Evolutionary conservation across 2,329 filamentous ascomycete genomes (phyloP).

Genomic region (Fusarium setosum): DNA sequence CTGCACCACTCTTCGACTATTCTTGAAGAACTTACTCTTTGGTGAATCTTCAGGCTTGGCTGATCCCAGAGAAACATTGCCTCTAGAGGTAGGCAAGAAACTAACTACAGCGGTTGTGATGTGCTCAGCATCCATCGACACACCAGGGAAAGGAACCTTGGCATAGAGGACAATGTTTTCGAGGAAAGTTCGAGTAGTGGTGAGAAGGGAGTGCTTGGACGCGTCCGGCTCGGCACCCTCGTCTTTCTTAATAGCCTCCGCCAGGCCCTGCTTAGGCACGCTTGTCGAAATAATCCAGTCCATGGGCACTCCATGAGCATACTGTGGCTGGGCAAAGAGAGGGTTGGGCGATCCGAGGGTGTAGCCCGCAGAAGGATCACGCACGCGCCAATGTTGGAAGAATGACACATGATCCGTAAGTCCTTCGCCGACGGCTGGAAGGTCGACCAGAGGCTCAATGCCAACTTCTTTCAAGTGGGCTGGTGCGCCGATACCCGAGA

Average conservation of each 20-base stretch:
- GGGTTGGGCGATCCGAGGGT: slow-evolving; percentile 49
- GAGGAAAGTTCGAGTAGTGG: slow-evolving; percentile 33
- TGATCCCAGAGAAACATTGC: slow-evolving; percentile 35
- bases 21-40: slow-evolving; percentile 24
- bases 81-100: slow-evolving; percentile 40
- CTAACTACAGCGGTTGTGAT: slow-evolving; percentile 36
- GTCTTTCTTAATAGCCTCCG: slow-evolving; percentile 47
- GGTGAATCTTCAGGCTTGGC: slow-evolving; percentile 32
- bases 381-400: slow-evolving; percentile 46
- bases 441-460: slow-evolving; percentile 52
- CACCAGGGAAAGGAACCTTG: slow-evolving; percentile 38
- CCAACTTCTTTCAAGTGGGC: slow-evolving; percentile 52
- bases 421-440: slow-evolving; percentile 63
- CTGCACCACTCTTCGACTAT: too few relatives aligned
- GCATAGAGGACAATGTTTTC: slow-evolving; percentile 39
- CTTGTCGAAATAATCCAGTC: slow-evolving; percentile 51
- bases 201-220: slow-evolving; percentile 47
- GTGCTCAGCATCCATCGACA: slow-evolving; percentile 34
- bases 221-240: slow-evolving; percentile 46
- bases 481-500: slow-evolving; percentile 58
- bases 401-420: slow-evolving; percentile 43
- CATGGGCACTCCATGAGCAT: slow-evolving; percentile 47
- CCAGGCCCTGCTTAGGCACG: slow-evolving; percentile 44
- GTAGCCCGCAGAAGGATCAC: slow-evolving; percentile 47
- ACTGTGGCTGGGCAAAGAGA: slow-evolving; percentile 50